Evolutionary conservation across 306 rosid genomes (phyloP).

Genomic region (Pueraria montana): DNA sequence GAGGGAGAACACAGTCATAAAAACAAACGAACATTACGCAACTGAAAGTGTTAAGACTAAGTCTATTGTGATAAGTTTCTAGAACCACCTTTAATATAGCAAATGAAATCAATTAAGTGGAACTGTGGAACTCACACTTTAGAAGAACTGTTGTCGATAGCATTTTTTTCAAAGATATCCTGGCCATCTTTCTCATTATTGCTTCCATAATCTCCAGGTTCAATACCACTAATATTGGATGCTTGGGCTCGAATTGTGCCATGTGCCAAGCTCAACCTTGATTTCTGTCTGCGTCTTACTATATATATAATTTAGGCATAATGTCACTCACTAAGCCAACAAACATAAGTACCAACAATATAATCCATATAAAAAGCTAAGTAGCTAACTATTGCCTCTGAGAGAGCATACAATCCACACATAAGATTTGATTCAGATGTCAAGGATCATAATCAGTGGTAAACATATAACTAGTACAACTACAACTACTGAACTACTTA

Average conservation of each 20-base stretch:
- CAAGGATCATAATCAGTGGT: slow-evolving; percentile 22
- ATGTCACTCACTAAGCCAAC: slow-evolving; percentile 42
- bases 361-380: slow-evolving; percentile 4
- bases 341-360: slow-evolving; percentile 13
- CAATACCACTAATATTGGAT: slow-evolving; percentile 74
- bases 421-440: background rate
- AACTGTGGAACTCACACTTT: slow-evolving; percentile 76
- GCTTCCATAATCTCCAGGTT: slow-evolving; percentile 77
- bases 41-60: slow-evolving; percentile 2
- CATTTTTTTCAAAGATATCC: slow-evolving; percentile 53
- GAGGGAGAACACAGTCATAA: background rate
- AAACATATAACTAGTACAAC: slow-evolving; percentile 36
- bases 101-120: slow-evolving; percentile 35
- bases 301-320: slow-evolving; percentile 55
- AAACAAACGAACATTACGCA: background rate
- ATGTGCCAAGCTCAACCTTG: slow-evolving; percentile 50
- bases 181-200: slow-evolving; percentile 58
- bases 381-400: background rate
- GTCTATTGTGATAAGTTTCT: slow-evolving; percentile 10
- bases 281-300: slow-evolving; percentile 70
- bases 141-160: slow-evolving; percentile 58
- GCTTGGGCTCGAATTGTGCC: slow-evolving; percentile 69
- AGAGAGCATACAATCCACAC: slow-evolving; percentile 18
- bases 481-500: background rate
- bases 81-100: background rate